Base-by-base conservation (phyloP, 208 protist species). In the Wallacemonas sp. region DNA sequence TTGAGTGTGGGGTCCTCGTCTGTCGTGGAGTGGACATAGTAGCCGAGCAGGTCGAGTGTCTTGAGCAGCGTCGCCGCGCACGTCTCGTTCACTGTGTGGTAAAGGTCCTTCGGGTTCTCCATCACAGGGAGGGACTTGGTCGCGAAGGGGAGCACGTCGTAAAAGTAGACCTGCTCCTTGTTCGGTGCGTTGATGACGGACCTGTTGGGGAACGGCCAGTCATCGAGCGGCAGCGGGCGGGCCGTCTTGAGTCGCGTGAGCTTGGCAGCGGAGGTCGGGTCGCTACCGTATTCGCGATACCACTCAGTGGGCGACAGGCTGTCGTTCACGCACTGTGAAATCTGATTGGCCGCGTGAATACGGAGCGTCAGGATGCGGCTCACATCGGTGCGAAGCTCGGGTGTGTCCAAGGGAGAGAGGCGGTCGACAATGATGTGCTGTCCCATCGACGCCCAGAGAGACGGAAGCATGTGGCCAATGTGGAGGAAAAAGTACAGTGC, bases 1-100 rank as follows among this genome's bases (percentile, higher is more conserved):
- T 69, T 55, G 28, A 49, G 22, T 7, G 46, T 45, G 7, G 41
- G 25, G 32, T 55, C 46, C 5, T n/a, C 36, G 31, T 44, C 12
- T 3, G 14, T 25, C 7, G 52, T 26, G 28, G 62, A 62, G 70
- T 88, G 82, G 0, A 72, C 72, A 39, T 85, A 72, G 49, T 88
- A 88, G 18, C 82, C 82, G 22, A 88, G 75, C 31, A 84, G 48
- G 64, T 88, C 82, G 36, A 88, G 72, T 16, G 64, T 69, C 54
- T 89, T 70, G 48, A 89, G 74, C 57, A 83, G 70, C 52, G 77
- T 62, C 28, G 64, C 76, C 10, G 73, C 74, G 29, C 33, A 61
- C 12, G 73, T 75, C 59, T 72, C 75, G 31, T 57, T 64, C 33
- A 70, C 52, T 22, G 79, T 82, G 57, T 41, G 25, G 69, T 76